Conservation (phyloP, 352 stramenopile species). For the Globisporangium canariense region DNA sequence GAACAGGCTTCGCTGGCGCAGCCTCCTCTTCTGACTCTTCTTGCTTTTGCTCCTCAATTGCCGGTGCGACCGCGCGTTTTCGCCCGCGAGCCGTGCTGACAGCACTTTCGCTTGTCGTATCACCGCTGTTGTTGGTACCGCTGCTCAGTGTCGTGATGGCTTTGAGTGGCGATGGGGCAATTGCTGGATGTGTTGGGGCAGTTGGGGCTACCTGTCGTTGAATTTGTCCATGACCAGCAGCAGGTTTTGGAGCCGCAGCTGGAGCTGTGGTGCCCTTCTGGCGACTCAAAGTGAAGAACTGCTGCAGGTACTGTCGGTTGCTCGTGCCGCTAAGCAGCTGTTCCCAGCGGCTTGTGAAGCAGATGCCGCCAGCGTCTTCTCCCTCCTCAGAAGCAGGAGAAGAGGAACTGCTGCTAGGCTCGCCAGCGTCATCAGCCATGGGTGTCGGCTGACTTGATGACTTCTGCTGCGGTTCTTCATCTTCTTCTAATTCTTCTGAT, state of each 20-base stretch:
- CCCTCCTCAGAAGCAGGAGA: not conserved
- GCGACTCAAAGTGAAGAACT: slow-evolving; percentile 8
- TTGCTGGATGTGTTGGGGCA: not conserved
- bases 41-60: not conserved
- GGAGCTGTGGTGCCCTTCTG: not conserved
- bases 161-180: not conserved
- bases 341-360: slow-evolving; percentile 14
- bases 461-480: not conserved
- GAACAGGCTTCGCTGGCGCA: not conserved
- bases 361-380: not conserved
- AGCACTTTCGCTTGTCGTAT: not conserved
- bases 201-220: not conserved
- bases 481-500: not conserved
- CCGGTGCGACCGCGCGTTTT: not conserved
- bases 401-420: not conserved
- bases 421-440: not conserved
- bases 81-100: not conserved
- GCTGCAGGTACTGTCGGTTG: slow-evolving; percentile 5
- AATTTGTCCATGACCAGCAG: not conserved
- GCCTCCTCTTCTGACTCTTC: not conserved
- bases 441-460: not conserved
- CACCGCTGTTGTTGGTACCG: not conserved
- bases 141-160: not conserved
- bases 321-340: slow-evolving; percentile 9
- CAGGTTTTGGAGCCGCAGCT: not conserved